Conservation (phyloP, 345 rosid genomes). For the Geranium rotundifolium region DNA sequence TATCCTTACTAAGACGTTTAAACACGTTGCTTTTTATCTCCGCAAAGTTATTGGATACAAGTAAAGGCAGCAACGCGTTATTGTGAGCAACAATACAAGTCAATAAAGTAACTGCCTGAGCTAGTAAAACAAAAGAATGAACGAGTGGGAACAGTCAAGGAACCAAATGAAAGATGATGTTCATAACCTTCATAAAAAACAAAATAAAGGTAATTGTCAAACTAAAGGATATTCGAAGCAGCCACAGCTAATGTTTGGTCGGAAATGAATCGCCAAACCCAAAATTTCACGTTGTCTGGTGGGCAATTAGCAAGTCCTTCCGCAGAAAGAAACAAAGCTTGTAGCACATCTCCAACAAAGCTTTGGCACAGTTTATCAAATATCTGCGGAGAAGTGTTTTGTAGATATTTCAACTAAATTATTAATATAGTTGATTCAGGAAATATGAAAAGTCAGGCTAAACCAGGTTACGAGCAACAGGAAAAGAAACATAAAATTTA, state of each 20-base stretch:
- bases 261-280: conserved; percentile 48
- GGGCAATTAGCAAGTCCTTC: conserved; percentile 52
- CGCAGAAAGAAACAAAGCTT: conserved; percentile 72
- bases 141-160: conserved; percentile 74
- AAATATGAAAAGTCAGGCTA: not conserved
- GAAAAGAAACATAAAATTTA: too few relatives aligned
- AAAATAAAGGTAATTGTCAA: not conserved
- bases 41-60: conserved; percentile 93
- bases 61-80: conserved; percentile 87
- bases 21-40: conserved; percentile 94
- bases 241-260: conserved; percentile 65
- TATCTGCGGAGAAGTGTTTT: conserved; percentile 34
- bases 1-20: conserved; percentile 90
- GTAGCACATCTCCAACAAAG: conserved; percentile 86
- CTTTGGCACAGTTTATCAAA: conserved; percentile 86
- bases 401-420: not conserved
- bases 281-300: conserved; percentile 38
- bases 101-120: conserved; percentile 90
- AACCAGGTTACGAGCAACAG: too few relatives aligned
- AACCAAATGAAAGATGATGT: conserved; percentile 17
- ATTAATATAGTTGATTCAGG: not conserved
- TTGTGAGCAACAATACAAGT: conserved; percentile 94
- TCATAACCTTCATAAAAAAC: not conserved
- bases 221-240: conserved; percentile 74
- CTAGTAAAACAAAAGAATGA: conserved; percentile 91